phyloP scores from a whole-genome alignment of 148 eudicot species.

The Selenicereus undatus region DNA sequence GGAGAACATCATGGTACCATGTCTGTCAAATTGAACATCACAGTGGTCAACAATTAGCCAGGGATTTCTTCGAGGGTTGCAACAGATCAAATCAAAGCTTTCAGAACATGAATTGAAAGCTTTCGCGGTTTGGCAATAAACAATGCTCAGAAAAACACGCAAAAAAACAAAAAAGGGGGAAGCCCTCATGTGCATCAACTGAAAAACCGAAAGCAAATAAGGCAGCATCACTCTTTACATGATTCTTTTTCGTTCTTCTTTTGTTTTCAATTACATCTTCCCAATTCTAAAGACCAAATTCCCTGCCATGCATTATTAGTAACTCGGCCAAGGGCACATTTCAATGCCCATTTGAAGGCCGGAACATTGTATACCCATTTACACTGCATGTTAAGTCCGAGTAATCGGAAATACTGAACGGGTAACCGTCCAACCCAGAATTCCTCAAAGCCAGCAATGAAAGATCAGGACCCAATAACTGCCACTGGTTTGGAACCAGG shows the following conservation, averaged over 20 bases:
- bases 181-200: slow-evolving; percentile 24
- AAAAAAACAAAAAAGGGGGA: slow-evolving; percentile 5
- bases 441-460: slow-evolving; percentile 39
- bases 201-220: slow-evolving; percentile 20
- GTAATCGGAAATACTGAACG: slow-evolving; percentile 57
- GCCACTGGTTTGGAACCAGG: slow-evolving; percentile 57
- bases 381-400: slow-evolving; percentile 49
- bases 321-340: slow-evolving; percentile 7
- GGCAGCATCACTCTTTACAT: slow-evolving; percentile 40
- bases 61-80: too few species aligned
- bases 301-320: slow-evolving; percentile 24
- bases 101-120: too few species aligned
- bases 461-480: slow-evolving; percentile 45
- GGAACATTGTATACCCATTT: slow-evolving; percentile 62
- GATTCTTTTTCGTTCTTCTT: slow-evolving; percentile 21
- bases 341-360: slow-evolving; percentile 82
- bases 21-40: too few species aligned
- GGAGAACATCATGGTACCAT: too few species aligned
- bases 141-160: background rate
- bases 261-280: slow-evolving; percentile 23
- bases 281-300: slow-evolving; percentile 16
- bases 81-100: too few species aligned
- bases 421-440: slow-evolving; percentile 52
- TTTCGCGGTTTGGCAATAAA: background rate
- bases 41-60: too few species aligned